Evolutionary conservation across 129 eudicot genomes (phyloP).

Genomic region (Cynara cardunculus): DNA sequence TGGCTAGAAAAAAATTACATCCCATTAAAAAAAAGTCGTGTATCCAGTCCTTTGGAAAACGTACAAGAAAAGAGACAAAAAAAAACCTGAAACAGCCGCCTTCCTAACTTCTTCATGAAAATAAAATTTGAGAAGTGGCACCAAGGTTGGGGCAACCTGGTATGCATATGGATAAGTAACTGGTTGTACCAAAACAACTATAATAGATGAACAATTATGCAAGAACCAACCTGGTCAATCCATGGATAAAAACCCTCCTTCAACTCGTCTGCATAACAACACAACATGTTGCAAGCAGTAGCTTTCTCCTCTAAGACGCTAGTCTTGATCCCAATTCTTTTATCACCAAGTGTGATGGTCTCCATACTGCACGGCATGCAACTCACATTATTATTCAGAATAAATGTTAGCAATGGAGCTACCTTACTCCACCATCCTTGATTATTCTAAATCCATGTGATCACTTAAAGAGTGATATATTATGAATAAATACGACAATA

Average conservation of each 20-base stretch:
- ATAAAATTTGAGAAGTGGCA: slow-evolving; percentile 93
- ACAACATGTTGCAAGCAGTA: slow-evolving; percentile 98
- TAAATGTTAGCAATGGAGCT: neutral
- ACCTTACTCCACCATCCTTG: neutral
- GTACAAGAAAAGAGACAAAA: neutral
- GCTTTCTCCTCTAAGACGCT: slow-evolving; percentile 99
- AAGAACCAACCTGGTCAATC: slow-evolving; percentile 86
- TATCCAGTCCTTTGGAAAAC: neutral
- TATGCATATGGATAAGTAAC: slow-evolving; percentile 4
- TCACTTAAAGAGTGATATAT: neutral
- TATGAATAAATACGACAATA: neutral
- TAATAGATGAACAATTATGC: neutral
- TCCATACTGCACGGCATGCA: slow-evolving; percentile 72
- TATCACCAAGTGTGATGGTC: slow-evolving; percentile 97
- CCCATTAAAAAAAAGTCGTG: neutral
- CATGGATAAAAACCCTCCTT: slow-evolving; percentile 99
- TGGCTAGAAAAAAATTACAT: slow-evolving; percentile 47
- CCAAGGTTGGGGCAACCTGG: slow-evolving; percentile 97
- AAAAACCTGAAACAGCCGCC: slow-evolving; percentile 95
- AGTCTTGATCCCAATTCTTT: slow-evolving; percentile 95
- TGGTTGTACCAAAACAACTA: neutral
- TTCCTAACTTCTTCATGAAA: slow-evolving; percentile 98
- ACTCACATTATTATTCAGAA: slow-evolving; percentile 1
- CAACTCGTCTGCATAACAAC: slow-evolving; percentile 97
- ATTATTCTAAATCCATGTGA: neutral